These are phyloP conservation scores for Phanerodontia chrysosporium DNA, from an alignment of 768 basidiomycete species.

Conservation along the genomic window DNA sequence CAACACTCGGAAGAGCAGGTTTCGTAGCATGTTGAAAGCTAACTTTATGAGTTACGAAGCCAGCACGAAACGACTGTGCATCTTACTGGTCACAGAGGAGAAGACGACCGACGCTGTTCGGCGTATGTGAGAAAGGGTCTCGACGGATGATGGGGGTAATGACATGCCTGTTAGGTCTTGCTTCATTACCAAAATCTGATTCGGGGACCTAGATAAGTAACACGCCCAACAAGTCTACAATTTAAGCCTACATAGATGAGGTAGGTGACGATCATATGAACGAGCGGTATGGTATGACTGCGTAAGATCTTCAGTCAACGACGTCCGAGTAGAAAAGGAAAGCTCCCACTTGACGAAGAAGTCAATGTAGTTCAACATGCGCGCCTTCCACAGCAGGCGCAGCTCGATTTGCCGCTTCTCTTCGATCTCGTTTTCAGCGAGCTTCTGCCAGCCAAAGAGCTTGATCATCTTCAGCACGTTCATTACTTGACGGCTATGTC, in stretches of 20 bases:
- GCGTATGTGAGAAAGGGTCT: not conserved
- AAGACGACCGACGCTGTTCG: slow-evolving; percentile 11
- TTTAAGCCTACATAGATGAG: slow-evolving; percentile 51
- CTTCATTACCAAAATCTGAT: slow-evolving; percentile 32
- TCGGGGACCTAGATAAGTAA: too few species aligned
- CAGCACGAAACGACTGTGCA: too few species aligned
- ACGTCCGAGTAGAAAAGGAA: slow-evolving; percentile 31
- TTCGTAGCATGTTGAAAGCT: slow-evolving; percentile 59
- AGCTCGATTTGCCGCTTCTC: slow-evolving; percentile 60
- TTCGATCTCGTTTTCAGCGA: slow-evolving; percentile 46
- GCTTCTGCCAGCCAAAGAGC: slow-evolving; percentile 38
- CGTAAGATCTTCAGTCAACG: not conserved
- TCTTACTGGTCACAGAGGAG: slow-evolving; percentile 16
- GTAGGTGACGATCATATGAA: slow-evolving; percentile 62
- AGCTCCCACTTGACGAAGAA: slow-evolving; percentile 36
- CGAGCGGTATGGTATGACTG: slow-evolving; percentile 54
- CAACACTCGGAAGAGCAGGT: slow-evolving; percentile 36
- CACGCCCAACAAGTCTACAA: too few species aligned
- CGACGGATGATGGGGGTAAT: not conserved
- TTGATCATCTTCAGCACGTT: slow-evolving; percentile 44
- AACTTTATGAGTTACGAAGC: slow-evolving; percentile 15
- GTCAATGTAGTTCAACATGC: slow-evolving; percentile 45
- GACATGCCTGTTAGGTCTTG: slow-evolving; percentile 24
- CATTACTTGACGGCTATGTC: slow-evolving; percentile 11
- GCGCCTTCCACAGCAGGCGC: slow-evolving; percentile 43